These are phyloP conservation scores for Aurifilum marmelostoma DNA, from an alignment of 2,329 filamentous ascomycete species.

Conservation along the genomic window DNA sequence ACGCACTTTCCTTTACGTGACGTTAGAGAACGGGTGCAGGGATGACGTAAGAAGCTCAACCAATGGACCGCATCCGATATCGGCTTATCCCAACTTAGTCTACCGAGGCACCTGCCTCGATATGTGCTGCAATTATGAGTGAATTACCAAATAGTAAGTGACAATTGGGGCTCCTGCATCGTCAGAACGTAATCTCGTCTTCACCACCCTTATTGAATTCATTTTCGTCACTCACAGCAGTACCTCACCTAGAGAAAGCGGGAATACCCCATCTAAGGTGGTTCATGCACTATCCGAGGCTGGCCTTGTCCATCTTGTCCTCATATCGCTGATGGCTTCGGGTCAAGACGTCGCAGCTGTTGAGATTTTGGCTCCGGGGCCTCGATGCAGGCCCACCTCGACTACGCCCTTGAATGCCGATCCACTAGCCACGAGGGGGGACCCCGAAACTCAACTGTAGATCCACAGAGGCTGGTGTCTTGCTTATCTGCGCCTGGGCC, in stretches of 20 bases:
- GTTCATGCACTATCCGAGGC: too few relatives aligned
- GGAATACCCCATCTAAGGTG: not conserved
- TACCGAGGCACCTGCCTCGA: not conserved
- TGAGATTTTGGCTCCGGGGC: constrained; percentile 1
- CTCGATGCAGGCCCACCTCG: not conserved
- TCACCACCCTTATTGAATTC: not conserved
- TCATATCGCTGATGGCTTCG: not conserved
- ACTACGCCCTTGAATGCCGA: not conserved
- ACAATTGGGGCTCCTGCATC: not conserved
- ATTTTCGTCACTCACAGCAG: not conserved
- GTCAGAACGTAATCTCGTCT: not conserved
- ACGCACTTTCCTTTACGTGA: not conserved
- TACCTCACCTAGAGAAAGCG: not conserved
- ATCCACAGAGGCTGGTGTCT: constrained; percentile 18
- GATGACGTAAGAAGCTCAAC: constrained; percentile 23
- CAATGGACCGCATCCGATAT: constrained; percentile 20
- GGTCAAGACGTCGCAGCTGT: not conserved
- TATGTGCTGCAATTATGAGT: not conserved
- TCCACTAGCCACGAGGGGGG: constrained; percentile 28
- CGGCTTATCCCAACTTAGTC: constrained; percentile 3
- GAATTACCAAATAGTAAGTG: not conserved
- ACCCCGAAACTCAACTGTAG: constrained; percentile 14
- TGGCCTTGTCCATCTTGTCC: too few relatives aligned
- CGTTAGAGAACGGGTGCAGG: constrained; percentile 3
- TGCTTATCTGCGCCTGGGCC: constrained; percentile 18